Evolutionary conservation across 2,329 filamentous ascomycete species (phyloP).

Genomic region (Nemania sp.): DNA sequence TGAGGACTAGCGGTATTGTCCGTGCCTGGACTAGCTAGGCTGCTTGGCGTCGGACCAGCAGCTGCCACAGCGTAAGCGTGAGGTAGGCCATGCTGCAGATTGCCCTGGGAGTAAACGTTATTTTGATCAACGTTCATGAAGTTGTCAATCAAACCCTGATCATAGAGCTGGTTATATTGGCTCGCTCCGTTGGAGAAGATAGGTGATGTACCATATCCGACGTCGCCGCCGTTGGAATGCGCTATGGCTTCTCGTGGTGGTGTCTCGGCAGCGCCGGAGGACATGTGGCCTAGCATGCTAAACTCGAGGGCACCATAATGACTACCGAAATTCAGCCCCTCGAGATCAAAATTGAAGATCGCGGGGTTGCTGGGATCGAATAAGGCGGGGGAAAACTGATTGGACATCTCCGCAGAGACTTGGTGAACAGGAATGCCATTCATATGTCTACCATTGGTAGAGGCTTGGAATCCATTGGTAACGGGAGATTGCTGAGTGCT

Average conservation of each 20-base stretch:
- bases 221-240: slow-evolving; percentile 54
- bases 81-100: slow-evolving; percentile 71
- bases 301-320: slow-evolving; percentile 97
- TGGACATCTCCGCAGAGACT: slow-evolving; percentile 62
- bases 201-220: slow-evolving; percentile 58
- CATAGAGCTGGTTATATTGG: slow-evolving; percentile 64
- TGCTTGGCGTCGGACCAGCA: slow-evolving; percentile 64
- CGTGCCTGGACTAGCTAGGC: slow-evolving; percentile 72
- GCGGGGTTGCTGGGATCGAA: slow-evolving; percentile 94
- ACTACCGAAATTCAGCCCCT: slow-evolving; percentile 94
- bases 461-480: slow-evolving; percentile 76
- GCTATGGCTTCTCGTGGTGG: slow-evolving; percentile 73
- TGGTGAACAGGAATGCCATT: slow-evolving; percentile 62
- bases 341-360: slow-evolving; percentile 94
- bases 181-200: slow-evolving; percentile 65
- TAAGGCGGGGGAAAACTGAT: slow-evolving; percentile 66
- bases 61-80: slow-evolving; percentile 75
- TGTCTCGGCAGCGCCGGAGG: slow-evolving; percentile 86
- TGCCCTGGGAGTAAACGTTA: slow-evolving; percentile 67
- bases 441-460: slow-evolving; percentile 60
- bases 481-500: slow-evolving; percentile 78
- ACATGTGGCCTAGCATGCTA: slow-evolving; percentile 96
- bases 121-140: slow-evolving; percentile 65
- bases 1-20: slow-evolving; percentile 72
- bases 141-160: slow-evolving; percentile 64